phyloP scores from a whole-genome alignment of 2,329 filamentous ascomycete species.

The Fusarium transvaalense region DNA sequence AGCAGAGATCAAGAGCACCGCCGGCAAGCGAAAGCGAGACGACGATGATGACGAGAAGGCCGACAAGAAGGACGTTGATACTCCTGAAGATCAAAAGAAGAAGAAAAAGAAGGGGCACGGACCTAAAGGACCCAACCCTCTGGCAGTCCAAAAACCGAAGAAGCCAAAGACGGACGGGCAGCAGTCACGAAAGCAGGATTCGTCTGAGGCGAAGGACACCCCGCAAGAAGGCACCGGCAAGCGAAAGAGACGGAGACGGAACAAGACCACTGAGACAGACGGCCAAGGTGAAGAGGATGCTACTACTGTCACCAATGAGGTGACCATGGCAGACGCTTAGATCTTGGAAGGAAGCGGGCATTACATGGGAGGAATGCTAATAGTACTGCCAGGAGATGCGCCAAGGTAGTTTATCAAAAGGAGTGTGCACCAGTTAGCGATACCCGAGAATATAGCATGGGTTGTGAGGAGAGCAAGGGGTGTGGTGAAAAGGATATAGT shows the following conservation, averaged over 20 bases:
- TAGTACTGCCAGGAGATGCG: constrained; percentile 27
- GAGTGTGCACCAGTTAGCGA: constrained; percentile 35
- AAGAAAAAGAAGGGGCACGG: constrained; percentile 71
- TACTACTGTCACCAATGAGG: constrained; percentile 12
- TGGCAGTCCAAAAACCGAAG: constrained; percentile 78
- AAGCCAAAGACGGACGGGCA: constrained; percentile 55
- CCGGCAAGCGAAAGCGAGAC: constrained; percentile 65
- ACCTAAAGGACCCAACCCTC: constrained; percentile 77
- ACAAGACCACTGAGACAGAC: constrained; percentile 43
- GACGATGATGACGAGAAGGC: constrained; percentile 52
- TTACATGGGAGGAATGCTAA: constrained; percentile 35
- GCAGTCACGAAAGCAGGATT: constrained; percentile 52
- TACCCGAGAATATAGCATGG: constrained; percentile 40
- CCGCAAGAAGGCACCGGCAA: constrained; percentile 47
- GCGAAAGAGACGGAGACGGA: constrained; percentile 52
- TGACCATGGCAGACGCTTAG: constrained; percentile 37
- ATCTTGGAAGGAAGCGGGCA: constrained; percentile 3
- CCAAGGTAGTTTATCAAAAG: constrained; percentile 21
- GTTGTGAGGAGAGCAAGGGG: constrained; percentile 14
- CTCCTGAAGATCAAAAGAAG: constrained; percentile 49
- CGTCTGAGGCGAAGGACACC: constrained; percentile 44
- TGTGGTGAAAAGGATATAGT: constrained; percentile 26
- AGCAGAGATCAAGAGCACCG: constrained; percentile 70
- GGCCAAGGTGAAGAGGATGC: constrained; percentile 26
- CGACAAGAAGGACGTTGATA: constrained; percentile 24